These are phyloP conservation scores for Zalaria sp. DNA, from an alignment of 2,329 filamentous ascomycete species.

Conservation along the genomic window DNA sequence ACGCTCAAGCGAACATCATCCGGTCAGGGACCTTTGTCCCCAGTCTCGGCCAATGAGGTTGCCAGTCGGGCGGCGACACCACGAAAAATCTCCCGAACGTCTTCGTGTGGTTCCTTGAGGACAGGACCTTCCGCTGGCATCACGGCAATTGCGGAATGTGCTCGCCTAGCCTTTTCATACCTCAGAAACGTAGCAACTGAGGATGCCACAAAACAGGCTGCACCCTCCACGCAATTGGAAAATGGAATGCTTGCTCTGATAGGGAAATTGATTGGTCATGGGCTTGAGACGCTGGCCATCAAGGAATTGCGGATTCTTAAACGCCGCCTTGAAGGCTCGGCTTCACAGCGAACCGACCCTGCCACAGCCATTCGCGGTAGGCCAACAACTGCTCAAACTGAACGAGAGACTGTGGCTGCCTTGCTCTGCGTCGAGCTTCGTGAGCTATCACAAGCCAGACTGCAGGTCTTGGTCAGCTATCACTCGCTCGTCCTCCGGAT, in stretches of 20 bases:
- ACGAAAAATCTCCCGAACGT: background rate
- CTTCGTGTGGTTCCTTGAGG: background rate
- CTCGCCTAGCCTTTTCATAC: conserved; percentile 51
- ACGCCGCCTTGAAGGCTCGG: conserved; percentile 39
- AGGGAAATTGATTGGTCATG: conserved; percentile 49
- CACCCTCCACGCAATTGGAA: conserved; percentile 56
- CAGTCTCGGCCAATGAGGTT: background rate
- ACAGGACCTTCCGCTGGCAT: background rate
- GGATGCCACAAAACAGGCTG: conserved; percentile 35
- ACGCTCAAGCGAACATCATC: background rate
- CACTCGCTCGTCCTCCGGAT: conserved; percentile 54
- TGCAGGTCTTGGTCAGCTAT: conserved; percentile 46
- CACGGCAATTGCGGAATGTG: conserved; percentile 44
- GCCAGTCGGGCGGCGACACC: conserved; percentile 1
- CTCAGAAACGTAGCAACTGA: conserved; percentile 43
- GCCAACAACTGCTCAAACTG: conserved; percentile 6
- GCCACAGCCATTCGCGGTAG: background rate
- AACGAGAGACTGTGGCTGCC: conserved; percentile 38
- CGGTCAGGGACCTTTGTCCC: background rate
- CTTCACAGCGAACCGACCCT: background rate
- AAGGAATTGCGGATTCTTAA: conserved; percentile 57
- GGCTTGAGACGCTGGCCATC: conserved; percentile 51
- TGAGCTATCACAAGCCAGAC: conserved; percentile 17
- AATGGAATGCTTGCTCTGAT: conserved; percentile 57
- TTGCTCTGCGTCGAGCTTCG: conserved; percentile 45